phyloP scores from a whole-genome alignment of 2,329 filamentous ascomycete species.

The Colletotrichum shisoi region DNA sequence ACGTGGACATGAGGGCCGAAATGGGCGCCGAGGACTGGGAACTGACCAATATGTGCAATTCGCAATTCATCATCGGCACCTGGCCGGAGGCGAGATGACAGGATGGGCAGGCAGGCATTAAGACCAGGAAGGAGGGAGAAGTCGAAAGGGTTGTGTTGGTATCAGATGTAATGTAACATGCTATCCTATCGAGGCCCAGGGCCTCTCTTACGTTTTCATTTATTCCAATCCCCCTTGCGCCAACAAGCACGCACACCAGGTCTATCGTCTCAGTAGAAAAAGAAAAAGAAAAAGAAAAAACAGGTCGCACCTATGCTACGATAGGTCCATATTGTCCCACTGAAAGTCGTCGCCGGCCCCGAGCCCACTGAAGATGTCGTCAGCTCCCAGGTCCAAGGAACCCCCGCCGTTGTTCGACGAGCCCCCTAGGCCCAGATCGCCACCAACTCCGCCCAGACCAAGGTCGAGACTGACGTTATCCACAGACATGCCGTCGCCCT shows the following conservation, averaged over 20 bases:
- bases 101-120: not conserved
- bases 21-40: slow-evolving; percentile 71
- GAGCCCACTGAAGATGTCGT: slow-evolving; percentile 51
- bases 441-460: slow-evolving; percentile 51
- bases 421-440: slow-evolving; percentile 51
- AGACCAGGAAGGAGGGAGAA: not conserved
- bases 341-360: slow-evolving; percentile 56
- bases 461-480: slow-evolving; percentile 58
- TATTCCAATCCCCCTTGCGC: not conserved
- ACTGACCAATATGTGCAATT: slow-evolving; percentile 70
- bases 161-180: slow-evolving; percentile 23
- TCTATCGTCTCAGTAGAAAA: not conserved
- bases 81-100: slow-evolving; percentile 42
- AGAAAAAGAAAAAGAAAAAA: not conserved
- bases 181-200: slow-evolving; percentile 3
- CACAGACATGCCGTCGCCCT: slow-evolving; percentile 52
- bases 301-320: slow-evolving; percentile 3
- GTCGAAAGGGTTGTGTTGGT: slow-evolving; percentile 24
- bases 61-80: slow-evolving; percentile 63
- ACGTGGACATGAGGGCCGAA: slow-evolving; percentile 52
- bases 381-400: slow-evolving; percentile 50
- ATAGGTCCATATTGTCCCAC: slow-evolving; percentile 51
- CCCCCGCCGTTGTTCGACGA: slow-evolving; percentile 49
- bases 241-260: not conserved
- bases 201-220: not conserved